Evolutionary conservation across 805 yeast species (phyloP).

Genomic region (Saccharomyces jurei): DNA sequence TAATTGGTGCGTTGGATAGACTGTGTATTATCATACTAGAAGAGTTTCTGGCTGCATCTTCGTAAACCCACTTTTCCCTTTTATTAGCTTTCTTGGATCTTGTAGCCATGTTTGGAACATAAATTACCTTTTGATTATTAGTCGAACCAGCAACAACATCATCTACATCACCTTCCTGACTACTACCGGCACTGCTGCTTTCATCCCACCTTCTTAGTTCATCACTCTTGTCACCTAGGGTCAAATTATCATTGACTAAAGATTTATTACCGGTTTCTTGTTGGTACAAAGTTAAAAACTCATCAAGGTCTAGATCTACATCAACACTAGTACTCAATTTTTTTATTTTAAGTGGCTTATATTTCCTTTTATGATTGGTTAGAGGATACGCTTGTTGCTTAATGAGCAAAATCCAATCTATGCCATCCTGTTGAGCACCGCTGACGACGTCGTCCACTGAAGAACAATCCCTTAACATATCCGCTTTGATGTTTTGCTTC

Average conservation of each 20-base stretch:
- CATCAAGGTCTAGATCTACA: constrained; percentile 63
- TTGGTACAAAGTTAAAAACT: constrained; percentile 43
- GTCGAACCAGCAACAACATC: constrained; percentile 12
- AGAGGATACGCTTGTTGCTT: constrained; percentile 48
- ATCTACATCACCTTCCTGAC: constrained; percentile 22
- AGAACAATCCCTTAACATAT: constrained; percentile 41
- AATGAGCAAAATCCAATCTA: constrained; percentile 67
- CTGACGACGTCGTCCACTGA: constrained; percentile 57
- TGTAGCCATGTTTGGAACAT: constrained; percentile 74
- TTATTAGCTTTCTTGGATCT: constrained; percentile 69
- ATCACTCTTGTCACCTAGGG: constrained; percentile 17
- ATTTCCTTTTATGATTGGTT: constrained; percentile 39
- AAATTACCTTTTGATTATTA: constrained; percentile 45
- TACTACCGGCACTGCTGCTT: constrained; percentile 22
- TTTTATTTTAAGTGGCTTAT: constrained; percentile 69
- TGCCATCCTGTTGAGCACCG: constrained; percentile 60
- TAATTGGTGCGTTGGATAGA: constrained; percentile 60
- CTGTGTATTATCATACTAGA: constrained; percentile 45
- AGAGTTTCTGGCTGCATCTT: constrained; percentile 61
- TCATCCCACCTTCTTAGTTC: constrained; percentile 26
- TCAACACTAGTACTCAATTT: constrained; percentile 56
- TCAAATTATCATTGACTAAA: constrained; percentile 7
- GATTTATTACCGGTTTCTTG: constrained; percentile 21
- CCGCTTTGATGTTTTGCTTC: constrained; percentile 75
- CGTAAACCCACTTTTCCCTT: constrained; percentile 68